These are phyloP conservation scores for Aspergillus carbonarius DNA, from an alignment of 2,329 filamentous ascomycete species.

Conservation along the genomic window DNA sequence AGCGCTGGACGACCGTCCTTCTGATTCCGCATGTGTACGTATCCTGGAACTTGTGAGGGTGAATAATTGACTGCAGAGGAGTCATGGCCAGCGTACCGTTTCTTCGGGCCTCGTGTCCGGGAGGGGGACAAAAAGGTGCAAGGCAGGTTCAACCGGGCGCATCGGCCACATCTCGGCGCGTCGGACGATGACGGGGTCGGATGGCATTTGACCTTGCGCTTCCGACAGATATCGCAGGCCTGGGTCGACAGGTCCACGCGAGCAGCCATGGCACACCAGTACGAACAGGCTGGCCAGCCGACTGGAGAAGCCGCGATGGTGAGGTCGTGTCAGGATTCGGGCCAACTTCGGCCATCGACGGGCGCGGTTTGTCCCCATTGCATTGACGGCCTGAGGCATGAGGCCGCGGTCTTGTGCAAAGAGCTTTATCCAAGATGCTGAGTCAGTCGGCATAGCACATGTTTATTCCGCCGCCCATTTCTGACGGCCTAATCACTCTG, in stretches of 20 bases:
- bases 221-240: constrained; percentile 10
- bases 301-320: too few species aligned
- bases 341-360: background rate
- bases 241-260: constrained; percentile 1
- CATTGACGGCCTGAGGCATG: background rate
- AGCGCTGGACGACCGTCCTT: background rate
- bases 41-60: background rate
- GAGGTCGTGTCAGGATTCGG: too few species aligned
- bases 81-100: constrained; percentile 4
- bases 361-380: background rate
- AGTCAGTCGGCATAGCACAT: background rate
- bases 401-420: background rate
- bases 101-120: constrained; percentile 16
- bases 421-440: background rate
- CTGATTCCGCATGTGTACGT: background rate
- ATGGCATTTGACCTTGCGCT: constrained; percentile 10
- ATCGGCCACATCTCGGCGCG: constrained; percentile 8
- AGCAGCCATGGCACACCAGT: background rate
- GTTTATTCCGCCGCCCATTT: background rate
- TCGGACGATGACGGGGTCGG: background rate
- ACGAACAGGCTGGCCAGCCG: too few species aligned
- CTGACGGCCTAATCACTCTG: background rate
- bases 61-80: background rate
- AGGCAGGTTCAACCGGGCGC: constrained; percentile 11
- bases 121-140: constrained; percentile 18